A percentile compares a stretch with the other conserved stretches of the same genome.
phyloP scores from a whole-genome alignment of 2,329 filamentous ascomycete genomes.

The Aspergillus sp. region DNA sequence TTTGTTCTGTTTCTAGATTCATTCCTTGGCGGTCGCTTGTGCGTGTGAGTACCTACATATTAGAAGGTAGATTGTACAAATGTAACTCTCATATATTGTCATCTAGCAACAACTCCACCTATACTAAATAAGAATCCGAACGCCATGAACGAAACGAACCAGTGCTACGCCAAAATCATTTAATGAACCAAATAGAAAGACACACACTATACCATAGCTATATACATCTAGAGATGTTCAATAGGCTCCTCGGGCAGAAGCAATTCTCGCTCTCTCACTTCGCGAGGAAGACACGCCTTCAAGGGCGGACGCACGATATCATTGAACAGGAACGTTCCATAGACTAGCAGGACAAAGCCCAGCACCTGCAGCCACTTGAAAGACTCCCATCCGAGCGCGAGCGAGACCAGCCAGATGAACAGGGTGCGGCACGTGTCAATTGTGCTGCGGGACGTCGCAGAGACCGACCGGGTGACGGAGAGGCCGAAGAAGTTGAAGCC shows the following conservation, averaged over 20 bases:
- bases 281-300: conserved; percentile 59
- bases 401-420: conserved; percentile 91
- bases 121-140: no score
- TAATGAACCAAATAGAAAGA: not conserved
- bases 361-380: conserved; percentile 96
- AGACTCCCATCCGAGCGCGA: conserved; percentile 90
- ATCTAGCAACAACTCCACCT: not conserved
- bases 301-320: conserved; percentile 84
- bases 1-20: no score
- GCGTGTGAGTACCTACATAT: not conserved
- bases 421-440: conserved; percentile 97
- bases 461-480: conserved; percentile 84
- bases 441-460: conserved; percentile 87
- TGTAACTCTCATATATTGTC: not conserved
- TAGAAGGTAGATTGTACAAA: not conserved
- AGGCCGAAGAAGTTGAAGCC: conserved; percentile 99
- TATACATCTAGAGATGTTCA: conserved; percentile 57
- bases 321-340: conserved; percentile 96
- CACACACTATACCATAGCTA: not conserved
- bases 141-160: no score
- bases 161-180: no score
- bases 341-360: conserved; percentile 86
- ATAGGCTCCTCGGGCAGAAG: conserved; percentile 80
- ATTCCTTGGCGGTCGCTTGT: no score
- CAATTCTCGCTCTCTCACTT: conserved; percentile 50